Evolutionary conservation across 2,329 filamentous ascomycete species (phyloP).

Genomic region (Neospermospora avenae): DNA sequence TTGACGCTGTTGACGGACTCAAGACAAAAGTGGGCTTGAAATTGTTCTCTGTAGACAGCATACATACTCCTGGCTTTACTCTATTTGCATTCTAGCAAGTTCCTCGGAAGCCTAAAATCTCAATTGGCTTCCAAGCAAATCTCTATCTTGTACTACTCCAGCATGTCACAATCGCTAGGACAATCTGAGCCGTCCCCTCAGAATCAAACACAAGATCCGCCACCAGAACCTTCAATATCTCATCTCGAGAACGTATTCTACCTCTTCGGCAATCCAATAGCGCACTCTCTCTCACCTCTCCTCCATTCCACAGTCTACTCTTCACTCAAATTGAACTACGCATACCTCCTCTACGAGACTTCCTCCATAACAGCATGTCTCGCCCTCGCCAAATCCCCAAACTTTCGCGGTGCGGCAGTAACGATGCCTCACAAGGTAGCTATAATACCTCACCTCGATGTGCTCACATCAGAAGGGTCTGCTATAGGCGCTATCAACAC

Average conservation of each 20-base stretch:
- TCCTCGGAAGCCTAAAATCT: not conserved
- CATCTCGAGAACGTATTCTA: slow-evolving; percentile 37
- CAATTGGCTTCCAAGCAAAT: not conserved
- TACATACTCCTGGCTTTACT: not conserved
- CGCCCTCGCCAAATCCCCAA: slow-evolving; percentile 50
- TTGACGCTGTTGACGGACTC: too few species aligned
- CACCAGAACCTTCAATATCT: slow-evolving; percentile 19
- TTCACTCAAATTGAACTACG: slow-evolving; percentile 49
- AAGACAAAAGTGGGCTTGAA: not conserved
- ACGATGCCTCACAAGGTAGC: slow-evolving; percentile 84
- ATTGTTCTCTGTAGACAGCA: not conserved
- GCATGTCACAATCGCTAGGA: slow-evolving; percentile 14
- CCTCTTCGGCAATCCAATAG: slow-evolving; percentile 55
- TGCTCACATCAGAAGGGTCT: slow-evolving; percentile 67
- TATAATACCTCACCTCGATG: slow-evolving; percentile 70
- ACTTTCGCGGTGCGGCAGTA: slow-evolving; percentile 67
- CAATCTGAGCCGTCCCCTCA: not conserved
- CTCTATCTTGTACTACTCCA: not conserved
- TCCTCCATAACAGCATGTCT: slow-evolving; percentile 48
- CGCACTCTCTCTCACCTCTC: slow-evolving; percentile 52
- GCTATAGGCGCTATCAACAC: slow-evolving; percentile 80
- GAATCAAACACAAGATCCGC: slow-evolving; percentile 5
- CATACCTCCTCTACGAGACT: slow-evolving; percentile 51
- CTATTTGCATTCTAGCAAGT: not conserved
- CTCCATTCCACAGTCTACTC: slow-evolving; percentile 53